Conservation (phyloP, 805 yeast genomes). For the Kuraishia hungarica region DNA sequence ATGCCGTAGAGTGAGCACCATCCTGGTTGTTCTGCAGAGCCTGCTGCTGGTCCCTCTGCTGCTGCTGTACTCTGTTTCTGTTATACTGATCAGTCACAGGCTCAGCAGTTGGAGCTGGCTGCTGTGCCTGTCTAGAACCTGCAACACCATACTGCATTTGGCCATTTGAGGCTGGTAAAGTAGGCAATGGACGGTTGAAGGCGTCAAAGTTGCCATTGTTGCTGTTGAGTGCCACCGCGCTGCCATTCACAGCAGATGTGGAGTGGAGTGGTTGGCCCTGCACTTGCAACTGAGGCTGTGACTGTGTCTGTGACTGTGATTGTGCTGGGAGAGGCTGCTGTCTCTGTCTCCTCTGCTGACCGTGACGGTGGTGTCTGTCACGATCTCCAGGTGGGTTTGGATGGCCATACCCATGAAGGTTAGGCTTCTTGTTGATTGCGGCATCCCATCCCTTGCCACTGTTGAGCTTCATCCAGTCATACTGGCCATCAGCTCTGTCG, state of each 20-base stretch:
- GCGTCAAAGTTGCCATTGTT: not conserved
- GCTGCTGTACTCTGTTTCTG: not conserved
- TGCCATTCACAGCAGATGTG: not conserved
- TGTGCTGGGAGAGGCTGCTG: constrained; percentile 13
- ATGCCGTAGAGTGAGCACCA: not conserved
- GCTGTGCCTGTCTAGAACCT: not conserved
- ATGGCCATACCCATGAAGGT: constrained; percentile 92
- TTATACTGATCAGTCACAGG: not conserved
- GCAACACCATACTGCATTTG: not conserved
- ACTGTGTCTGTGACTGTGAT: constrained; percentile 10
- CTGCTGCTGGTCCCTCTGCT: constrained; percentile 1
- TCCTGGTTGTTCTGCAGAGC: not conserved
- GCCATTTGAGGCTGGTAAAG: not conserved
- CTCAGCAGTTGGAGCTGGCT: not conserved
- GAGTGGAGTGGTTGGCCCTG: constrained; percentile 2
- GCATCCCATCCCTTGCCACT: constrained; percentile 97
- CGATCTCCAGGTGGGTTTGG: constrained; percentile 72
- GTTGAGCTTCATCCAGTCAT: constrained; percentile 97
- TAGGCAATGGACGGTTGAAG: not conserved
- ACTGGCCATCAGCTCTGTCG: constrained; percentile 75
- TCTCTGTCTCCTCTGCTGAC: constrained; percentile 25
- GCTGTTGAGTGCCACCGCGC: not conserved
- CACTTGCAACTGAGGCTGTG: constrained; percentile 3
- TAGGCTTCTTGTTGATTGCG: constrained; percentile 81
- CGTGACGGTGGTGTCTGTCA: constrained; percentile 28